Evolutionary conservation across 495 filamentous ascomycete species (phyloP).

Genomic region (Rusavskia elegans): DNA sequence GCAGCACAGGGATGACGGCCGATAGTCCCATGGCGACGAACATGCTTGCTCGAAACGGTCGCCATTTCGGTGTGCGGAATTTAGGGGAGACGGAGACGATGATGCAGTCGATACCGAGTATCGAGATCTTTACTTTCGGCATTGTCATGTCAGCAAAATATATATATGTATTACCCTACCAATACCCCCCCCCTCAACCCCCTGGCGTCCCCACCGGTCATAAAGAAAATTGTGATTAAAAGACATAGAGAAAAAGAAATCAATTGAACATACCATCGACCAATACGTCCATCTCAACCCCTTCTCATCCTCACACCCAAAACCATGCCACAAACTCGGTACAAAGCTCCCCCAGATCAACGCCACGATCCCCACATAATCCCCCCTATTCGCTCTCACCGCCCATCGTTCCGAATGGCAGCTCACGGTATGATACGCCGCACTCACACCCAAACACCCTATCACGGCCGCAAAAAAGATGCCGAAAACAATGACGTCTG

Average conservation of each 20-base stretch:
- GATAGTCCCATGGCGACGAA: slow-evolving; percentile 82
- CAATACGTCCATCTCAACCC: slow-evolving; percentile 23
- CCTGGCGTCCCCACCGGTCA: too few relatives aligned
- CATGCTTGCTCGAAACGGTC: slow-evolving; percentile 79
- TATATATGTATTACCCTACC: not conserved
- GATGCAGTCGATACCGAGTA: slow-evolving; percentile 58
- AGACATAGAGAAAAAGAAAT: slow-evolving; percentile 3
- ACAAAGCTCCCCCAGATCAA: slow-evolving; percentile 38
- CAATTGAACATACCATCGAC: slow-evolving; percentile 20
- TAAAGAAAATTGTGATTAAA: too few relatives aligned
- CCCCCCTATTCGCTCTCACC: slow-evolving; percentile 25
- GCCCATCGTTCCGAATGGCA: slow-evolving; percentile 27
- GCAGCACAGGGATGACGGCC: slow-evolving; percentile 62
- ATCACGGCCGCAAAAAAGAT: slow-evolving; percentile 33
- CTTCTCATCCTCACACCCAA: slow-evolving; percentile 19
- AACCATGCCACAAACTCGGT: slow-evolving; percentile 35
- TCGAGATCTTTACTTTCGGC: slow-evolving; percentile 41
- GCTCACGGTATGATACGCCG: slow-evolving; percentile 31
- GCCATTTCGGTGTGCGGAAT: slow-evolving; percentile 68
- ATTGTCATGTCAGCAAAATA: not conserved
- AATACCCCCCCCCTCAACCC: not conserved
- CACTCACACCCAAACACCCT: slow-evolving; percentile 19
- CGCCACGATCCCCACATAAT: slow-evolving; percentile 35
- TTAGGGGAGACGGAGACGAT: slow-evolving; percentile 57
- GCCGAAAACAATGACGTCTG: slow-evolving; percentile 28